A percentile compares a stretch with the other conserved stretches of the same genome.
Conservation (phyloP, 768 basidiomycete species). For the Suillus alpinus region DNA sequence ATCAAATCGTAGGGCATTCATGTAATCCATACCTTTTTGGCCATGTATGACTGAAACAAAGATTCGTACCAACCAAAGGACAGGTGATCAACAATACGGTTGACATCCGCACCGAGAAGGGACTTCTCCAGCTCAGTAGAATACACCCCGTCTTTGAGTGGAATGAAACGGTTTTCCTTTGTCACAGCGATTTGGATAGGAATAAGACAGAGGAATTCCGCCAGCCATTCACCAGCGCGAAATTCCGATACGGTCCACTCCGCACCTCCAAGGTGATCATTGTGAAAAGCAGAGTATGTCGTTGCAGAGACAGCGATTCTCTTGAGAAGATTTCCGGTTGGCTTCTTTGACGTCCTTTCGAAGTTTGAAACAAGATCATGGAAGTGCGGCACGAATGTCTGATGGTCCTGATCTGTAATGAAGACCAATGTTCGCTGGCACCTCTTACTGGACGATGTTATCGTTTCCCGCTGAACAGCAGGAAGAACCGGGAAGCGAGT, state of each 20-base stretch:
- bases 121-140: constrained; percentile 49
- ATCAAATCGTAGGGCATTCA: neutral
- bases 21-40: constrained; percentile 40
- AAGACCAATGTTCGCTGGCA: constrained; percentile 39
- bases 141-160: constrained; percentile 55
- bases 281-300: constrained; percentile 25
- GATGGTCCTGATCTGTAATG: constrained; percentile 37
- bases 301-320: constrained; percentile 34
- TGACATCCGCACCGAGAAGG: constrained; percentile 57
- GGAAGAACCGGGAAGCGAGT: constrained; percentile 57
- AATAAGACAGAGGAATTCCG: constrained; percentile 57
- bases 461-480: constrained; percentile 46
- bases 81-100: constrained; percentile 50
- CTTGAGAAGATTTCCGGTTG: constrained; percentile 43
- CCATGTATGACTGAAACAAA: constrained; percentile 61
- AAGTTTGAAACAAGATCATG: constrained; percentile 43
- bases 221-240: constrained; percentile 58
- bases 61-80: constrained; percentile 67
- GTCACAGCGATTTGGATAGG: constrained; percentile 64
- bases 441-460: constrained; percentile 34
- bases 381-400: constrained; percentile 42
- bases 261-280: constrained; percentile 10
- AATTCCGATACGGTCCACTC: constrained; percentile 37
- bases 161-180: constrained; percentile 58
- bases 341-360: constrained; percentile 51